Percentiles rank a stretch among this genome's conserved stretches.
phyloP scores from a whole-genome alignment of 768 basidiomycete genomes.

The Boletus insuetus region DNA sequence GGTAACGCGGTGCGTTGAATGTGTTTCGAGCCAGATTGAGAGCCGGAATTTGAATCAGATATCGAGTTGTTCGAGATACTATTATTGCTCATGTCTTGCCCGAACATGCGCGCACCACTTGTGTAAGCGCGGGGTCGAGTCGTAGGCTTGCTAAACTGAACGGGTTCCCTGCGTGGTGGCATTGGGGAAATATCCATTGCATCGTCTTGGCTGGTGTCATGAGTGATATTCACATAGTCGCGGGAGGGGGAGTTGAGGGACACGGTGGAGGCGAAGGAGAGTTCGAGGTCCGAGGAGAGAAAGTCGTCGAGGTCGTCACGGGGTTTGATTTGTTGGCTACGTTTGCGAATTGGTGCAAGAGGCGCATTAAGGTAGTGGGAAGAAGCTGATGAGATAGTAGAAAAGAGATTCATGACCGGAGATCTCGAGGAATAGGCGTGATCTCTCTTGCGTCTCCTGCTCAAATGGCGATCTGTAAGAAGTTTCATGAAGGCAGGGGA shows the following conservation, averaged over 20 bases:
- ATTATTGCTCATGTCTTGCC: constrained; percentile 68
- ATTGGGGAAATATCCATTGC: constrained; percentile 86
- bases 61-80: constrained; percentile 32
- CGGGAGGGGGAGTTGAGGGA: constrained; percentile 72
- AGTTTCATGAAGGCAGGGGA: constrained; percentile 36
- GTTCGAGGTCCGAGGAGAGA: constrained; percentile 73
- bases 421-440: constrained; percentile 25
- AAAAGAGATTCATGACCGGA: constrained; percentile 57
- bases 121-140: constrained; percentile 66
- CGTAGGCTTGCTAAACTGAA: constrained; percentile 29
- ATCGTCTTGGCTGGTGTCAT: constrained; percentile 50
- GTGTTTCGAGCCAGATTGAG: constrained; percentile 47
- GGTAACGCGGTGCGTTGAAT: constrained; percentile 65
- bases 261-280: constrained; percentile 80
- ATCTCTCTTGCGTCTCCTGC: constrained; percentile 48
- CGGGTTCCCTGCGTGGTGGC: constrained; percentile 33
- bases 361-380: constrained; percentile 43
- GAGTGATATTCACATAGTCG: constrained; percentile 42
- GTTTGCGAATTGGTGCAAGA: constrained; percentile 46
- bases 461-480: constrained; percentile 39
- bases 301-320: constrained; percentile 62
- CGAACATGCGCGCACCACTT: constrained; percentile 65
- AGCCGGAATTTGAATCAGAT: constrained; percentile 25
- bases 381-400: constrained; percentile 38
- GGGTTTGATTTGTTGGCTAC: constrained; percentile 41